Evolutionary conservation across 2,329 filamentous ascomycete genomes (phyloP), one percentile per base, ranked within the genome.

Genomic region (Nemania diffusa): DNA sequence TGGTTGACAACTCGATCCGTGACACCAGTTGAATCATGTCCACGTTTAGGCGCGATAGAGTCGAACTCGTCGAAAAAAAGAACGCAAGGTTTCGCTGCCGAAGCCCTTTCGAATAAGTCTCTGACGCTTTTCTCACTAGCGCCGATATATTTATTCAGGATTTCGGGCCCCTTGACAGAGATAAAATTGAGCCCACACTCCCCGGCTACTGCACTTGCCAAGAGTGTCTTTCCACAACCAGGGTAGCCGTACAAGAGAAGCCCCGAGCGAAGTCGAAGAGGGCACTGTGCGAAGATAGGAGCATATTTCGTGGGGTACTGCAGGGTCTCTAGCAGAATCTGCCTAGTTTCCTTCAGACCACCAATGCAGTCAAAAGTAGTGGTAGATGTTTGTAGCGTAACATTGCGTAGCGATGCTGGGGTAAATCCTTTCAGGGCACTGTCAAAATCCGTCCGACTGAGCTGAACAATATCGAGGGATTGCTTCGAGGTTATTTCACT

Each of bases 61-160:
- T 99, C 96, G 76, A 99, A 99, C 79, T 99, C 96, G 77, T 99
- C 96, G 77, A 99, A 99, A 85, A 99, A 99, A 8, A 99, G 84
- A 4, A 99, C 92, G 74, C 96, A 98, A 0, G 97, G 97, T 67
- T 91, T 90, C 4, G 96, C 96, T 2, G 96, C 95, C 76, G 91
- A 90, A 0, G 96, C 96, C 48, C 96, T 89, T 77, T 97, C 95
- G 75, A 99, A 99, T 0, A 99, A 84, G 78, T 99, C 96, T 48
- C 97, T 90, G 6, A 99, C 94, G 68, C 90, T 94, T 84, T 99
- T 99, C 76, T 99, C 96, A 29, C 92, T 97, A 0, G 96, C 96
- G 76, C 96, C 96, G 66, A 99, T 99, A 79, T 99, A 99, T 81
- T 99, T 99, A 84, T 99, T 99, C 62, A 99, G 82, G 66, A 99